Evolutionary conservation across 2,329 filamentous ascomycete species (phyloP).

Genomic region (Bimuria novae-zelandiae): DNA sequence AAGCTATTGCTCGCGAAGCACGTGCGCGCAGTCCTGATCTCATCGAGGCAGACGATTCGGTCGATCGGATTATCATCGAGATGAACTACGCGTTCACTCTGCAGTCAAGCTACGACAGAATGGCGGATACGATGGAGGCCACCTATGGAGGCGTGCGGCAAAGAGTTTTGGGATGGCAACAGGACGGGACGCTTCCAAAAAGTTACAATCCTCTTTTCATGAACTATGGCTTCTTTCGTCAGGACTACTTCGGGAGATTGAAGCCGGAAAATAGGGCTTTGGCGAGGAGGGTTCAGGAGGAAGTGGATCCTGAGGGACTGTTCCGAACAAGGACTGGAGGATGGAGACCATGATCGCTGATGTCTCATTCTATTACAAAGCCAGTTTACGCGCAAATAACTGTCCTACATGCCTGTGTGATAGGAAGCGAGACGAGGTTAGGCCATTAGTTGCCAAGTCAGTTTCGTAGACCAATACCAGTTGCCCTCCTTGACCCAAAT

Average conservation of each 20-base stretch:
- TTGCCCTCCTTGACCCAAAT: no score
- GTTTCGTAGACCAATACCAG: no score
- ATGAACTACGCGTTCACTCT: slow-evolving; percentile 50
- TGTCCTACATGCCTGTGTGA: no score
- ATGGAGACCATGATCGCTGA: background rate
- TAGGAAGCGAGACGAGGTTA: no score
- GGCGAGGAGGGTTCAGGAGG: slow-evolving; percentile 43
- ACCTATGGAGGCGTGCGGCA: slow-evolving; percentile 47
- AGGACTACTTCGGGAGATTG: slow-evolving; percentile 53
- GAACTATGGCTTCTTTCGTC: slow-evolving; percentile 53
- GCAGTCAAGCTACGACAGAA: slow-evolving; percentile 41
- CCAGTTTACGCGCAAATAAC: no score
- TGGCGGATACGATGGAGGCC: slow-evolving; percentile 47
- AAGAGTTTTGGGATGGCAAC: slow-evolving; percentile 43
- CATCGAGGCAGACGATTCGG: slow-evolving; percentile 46
- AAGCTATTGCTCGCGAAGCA: slow-evolving; percentile 30
- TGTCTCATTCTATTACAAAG: no score
- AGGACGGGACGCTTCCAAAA: slow-evolving; percentile 46
- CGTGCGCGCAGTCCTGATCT: slow-evolving; percentile 36
- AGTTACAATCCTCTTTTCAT: slow-evolving; percentile 53
- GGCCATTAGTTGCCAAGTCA: no score
- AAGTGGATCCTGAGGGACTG: slow-evolving; percentile 49
- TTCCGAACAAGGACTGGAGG: slow-evolving; percentile 50
- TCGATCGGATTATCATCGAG: slow-evolving; percentile 53
- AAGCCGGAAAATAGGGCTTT: slow-evolving; percentile 35